Conservation (phyloP, 805 yeast species). For the Scheffersomyces stipitis region DNA sequence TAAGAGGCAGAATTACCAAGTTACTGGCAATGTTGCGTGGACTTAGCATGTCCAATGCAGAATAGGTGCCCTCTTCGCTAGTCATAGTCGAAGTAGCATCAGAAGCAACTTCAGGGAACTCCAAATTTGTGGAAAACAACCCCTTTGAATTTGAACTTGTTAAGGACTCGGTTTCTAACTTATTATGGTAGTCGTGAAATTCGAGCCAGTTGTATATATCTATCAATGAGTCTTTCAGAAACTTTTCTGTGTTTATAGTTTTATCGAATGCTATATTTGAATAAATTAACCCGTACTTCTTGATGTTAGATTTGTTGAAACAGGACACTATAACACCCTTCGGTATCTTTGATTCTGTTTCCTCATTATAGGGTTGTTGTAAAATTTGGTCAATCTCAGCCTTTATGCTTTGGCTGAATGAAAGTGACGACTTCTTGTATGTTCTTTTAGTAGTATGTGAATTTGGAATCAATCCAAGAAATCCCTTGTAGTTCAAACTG, state of each 20-base stretch:
- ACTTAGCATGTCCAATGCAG: constrained; percentile 29
- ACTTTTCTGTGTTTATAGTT: constrained; percentile 3
- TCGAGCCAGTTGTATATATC: constrained; percentile 34
- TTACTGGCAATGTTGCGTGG: constrained; percentile 36
- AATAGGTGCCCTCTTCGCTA: constrained; percentile 9
- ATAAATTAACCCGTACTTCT: constrained; percentile 33
- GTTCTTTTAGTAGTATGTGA: constrained; percentile 5
- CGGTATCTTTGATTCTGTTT: constrained; percentile 8
- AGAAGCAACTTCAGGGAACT: constrained; percentile 11
- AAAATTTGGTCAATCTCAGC: constrained; percentile 21
- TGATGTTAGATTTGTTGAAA: constrained; percentile 24
- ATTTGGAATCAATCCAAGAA: constrained; percentile 29
- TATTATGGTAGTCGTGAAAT: constrained; percentile 27
- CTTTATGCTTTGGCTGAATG: constrained; percentile 11
- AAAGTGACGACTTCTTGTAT: constrained; percentile 30
- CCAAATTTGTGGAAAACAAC: constrained; percentile 4
- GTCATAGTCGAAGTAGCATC: neutral
- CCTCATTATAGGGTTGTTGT: neutral
- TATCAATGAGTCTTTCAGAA: constrained; percentile 14
- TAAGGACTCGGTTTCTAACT: constrained; percentile 16
- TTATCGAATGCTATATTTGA: constrained; percentile 7
- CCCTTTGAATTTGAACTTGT: constrained; percentile 3
- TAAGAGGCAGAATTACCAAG: constrained; percentile 38
- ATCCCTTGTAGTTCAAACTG: constrained; percentile 33
- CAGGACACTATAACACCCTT: constrained; percentile 29